Base-by-base conservation (phyloP, 1,284 basidiomycete species). In the Hortiboletus rubellus region DNA sequence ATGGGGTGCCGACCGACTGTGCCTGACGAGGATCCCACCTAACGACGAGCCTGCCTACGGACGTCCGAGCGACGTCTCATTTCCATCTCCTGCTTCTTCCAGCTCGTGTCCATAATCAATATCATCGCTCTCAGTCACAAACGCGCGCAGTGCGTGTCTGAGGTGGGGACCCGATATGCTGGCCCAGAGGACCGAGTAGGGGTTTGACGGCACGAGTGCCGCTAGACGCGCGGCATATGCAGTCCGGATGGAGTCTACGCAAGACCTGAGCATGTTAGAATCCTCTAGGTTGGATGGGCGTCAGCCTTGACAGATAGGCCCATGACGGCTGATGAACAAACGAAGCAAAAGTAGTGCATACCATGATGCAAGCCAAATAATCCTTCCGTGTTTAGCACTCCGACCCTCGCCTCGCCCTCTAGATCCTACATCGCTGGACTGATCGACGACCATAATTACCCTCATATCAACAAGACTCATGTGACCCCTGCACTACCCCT, bases 351-450 rank as follows among this genome's bases (percentile, higher is more conserved):
- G 15, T 5, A 18, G 11, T 40, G 2, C 58, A 63, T 61, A 91
- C 91, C 77, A 8, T 87, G 82, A 72, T 87, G 86, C 22, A 94
- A 70, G 0, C 85, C 85, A 63, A 94, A 94, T 54, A 89, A 92
- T 48, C 84, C 84, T 56, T 85, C 83, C 0, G 91, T 89, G 66
- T 87, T 89, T 53, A 91, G 70, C 3, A 94, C 74, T 69, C 94
- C 90, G 60, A 93, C 82, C 72, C 57, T 82, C 81, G 17, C 77
- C 66, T 43, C 53, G 58, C 41, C 49, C 46, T 44, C 55, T 60
- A 33, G 44, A 33, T 14, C 50, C 55, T 18, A 33, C 51, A 3
- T 52, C 58, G 8, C 50, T 54, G 0, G 77, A 72, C 2, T 81
- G 79, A n/a, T 79, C 79, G 3, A 86, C 77, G 0, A 61, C 54